Conservation (phyloP, 2,329 filamentous ascomycete species). For the Aschersonia sp. region DNA sequence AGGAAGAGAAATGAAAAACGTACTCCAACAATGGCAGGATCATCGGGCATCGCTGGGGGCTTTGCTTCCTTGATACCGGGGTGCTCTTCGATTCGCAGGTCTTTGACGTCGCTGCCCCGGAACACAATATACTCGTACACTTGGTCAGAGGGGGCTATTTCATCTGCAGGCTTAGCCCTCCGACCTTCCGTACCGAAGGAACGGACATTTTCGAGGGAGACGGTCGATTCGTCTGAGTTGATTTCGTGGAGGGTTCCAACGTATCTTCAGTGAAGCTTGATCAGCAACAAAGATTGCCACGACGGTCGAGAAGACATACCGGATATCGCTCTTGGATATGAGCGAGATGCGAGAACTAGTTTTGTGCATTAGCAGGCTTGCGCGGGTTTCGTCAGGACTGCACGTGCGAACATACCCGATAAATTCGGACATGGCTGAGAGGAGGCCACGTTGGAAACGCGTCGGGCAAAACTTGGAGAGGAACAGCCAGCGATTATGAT, state of each 20-base stretch:
- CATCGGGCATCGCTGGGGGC: conserved; percentile 70
- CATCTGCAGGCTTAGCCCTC: conserved; percentile 60
- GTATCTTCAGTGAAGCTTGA: conserved; percentile 49
- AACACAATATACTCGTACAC: conserved; percentile 99
- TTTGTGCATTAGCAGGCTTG: not conserved
- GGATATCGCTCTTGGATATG: conserved; percentile 94
- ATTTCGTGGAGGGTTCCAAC: conserved; percentile 94
- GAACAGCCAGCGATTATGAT: conserved; percentile 7
- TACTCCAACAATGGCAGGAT: conserved; percentile 91
- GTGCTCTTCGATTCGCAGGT: conserved; percentile 81
- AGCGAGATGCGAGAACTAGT: conserved; percentile 81
- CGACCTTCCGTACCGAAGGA: conserved; percentile 92
- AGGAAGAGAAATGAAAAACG: not conserved
- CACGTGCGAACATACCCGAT: conserved; percentile 32
- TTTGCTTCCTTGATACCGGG: conserved; percentile 60
- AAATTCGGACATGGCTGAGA: conserved; percentile 41
- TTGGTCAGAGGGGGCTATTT: conserved; percentile 71
- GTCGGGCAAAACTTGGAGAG: conserved; percentile 14
- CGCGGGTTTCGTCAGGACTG: not conserved
- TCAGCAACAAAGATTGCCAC: conserved; percentile 1
- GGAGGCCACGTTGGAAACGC: conserved; percentile 26
- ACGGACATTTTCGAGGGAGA: conserved; percentile 89
- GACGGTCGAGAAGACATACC: conserved; percentile 39
- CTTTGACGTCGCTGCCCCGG: conserved; percentile 94
- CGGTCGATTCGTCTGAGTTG: conserved; percentile 92